A percentile compares a stretch with the other conserved stretches of the same genome.
These are phyloP conservation scores for Polyporus tsugae DNA, from an alignment of 1,284 basidiomycete genomes.

Conservation along the genomic window DNA sequence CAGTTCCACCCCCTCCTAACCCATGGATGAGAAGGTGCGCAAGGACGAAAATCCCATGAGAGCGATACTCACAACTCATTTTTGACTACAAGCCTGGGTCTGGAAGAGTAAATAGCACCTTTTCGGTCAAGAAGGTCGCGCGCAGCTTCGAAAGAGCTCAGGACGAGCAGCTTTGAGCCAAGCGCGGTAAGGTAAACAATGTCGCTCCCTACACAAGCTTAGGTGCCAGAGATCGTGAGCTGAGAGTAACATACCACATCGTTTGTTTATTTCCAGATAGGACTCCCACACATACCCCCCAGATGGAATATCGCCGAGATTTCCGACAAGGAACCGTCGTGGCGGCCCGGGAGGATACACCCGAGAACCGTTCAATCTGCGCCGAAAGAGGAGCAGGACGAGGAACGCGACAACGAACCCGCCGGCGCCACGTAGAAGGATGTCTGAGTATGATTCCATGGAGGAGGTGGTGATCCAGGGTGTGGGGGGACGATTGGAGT, in stretches of 20 bases:
- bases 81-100: constrained; percentile 20
- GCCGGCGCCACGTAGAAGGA: not conserved
- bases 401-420: not conserved
- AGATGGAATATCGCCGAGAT: constrained; percentile 19
- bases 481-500: not conserved
- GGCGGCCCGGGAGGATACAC: constrained; percentile 10
- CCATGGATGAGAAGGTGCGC: not conserved
- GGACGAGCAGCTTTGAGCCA: constrained; percentile 29
- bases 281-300: constrained; percentile 16
- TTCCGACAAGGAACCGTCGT: constrained; percentile 16
- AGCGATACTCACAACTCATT: constrained; percentile 33
- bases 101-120: constrained; percentile 20
- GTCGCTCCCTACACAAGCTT: constrained; percentile 18
- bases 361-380: not conserved
- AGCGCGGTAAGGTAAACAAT: constrained; percentile 21
- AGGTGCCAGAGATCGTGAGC: not conserved
- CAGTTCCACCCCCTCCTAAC: constrained; percentile 25
- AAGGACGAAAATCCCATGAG: not conserved
- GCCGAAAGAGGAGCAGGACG: not conserved
- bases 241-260: constrained; percentile 9
- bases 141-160: constrained; percentile 38
- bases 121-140: constrained; percentile 26
- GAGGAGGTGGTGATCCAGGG: not conserved
- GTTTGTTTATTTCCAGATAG: not conserved
- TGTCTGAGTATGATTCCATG: not conserved